Evolutionary conservation across 345 rosid genomes (phyloP).

Genomic region (Salix purpurea): DNA sequence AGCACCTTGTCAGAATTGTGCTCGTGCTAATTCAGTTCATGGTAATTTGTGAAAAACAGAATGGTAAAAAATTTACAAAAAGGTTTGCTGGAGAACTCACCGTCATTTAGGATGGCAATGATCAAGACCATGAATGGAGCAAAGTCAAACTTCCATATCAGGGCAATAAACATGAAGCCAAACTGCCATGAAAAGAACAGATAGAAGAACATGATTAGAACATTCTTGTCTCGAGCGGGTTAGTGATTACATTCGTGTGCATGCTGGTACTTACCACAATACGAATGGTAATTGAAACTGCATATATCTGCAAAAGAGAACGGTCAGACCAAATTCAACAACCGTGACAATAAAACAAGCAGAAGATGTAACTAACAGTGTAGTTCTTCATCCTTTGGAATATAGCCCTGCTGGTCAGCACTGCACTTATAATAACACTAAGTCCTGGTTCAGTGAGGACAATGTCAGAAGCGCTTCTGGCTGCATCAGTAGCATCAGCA

Average conservation of each 20-base stretch:
- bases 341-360: background rate
- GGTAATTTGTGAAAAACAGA: background rate
- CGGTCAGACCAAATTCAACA: background rate
- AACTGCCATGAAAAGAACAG: conserved; percentile 42
- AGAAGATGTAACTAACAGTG: conserved; percentile 47
- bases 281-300: conserved; percentile 91
- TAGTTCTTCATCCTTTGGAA: conserved; percentile 98
- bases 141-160: conserved; percentile 85
- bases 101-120: conserved; percentile 84
- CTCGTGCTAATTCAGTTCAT: background rate
- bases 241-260: background rate
- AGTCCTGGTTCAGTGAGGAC: conserved; percentile 95
- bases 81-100: conserved; percentile 35
- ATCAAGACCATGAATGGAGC: conserved; percentile 90
- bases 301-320: conserved; percentile 62
- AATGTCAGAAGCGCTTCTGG: conserved; percentile 87
- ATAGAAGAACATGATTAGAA: background rate
- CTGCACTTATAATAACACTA: conserved; percentile 89
- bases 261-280: conserved; percentile 59
- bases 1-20: conserved; percentile 8
- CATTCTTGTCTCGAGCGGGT: background rate
- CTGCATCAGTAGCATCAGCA: conserved; percentile 95
- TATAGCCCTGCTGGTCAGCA: conserved; percentile 85
- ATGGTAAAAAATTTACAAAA: background rate
- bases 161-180: conserved; percentile 83